Evolutionary conservation across 805 yeast genomes (phyloP).

Genomic region (Wickerhamomyces mucosus): DNA sequence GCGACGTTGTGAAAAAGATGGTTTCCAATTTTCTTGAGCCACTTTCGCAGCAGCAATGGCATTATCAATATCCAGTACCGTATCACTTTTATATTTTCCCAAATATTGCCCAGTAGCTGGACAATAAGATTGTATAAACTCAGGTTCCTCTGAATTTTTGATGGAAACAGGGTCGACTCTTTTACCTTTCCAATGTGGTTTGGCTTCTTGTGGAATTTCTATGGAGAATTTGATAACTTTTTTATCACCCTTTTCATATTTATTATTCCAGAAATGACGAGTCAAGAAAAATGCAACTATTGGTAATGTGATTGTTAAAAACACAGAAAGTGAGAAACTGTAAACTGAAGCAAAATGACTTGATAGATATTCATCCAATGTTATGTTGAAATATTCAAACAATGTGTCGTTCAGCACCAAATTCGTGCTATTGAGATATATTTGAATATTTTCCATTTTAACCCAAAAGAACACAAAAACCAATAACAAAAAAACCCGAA

Average conservation of each 20-base stretch:
- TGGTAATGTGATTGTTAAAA: constrained; percentile 8
- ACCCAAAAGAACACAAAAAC: no score
- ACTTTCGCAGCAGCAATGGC: constrained; percentile 33
- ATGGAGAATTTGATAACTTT: constrained; percentile 36
- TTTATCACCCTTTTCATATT: constrained; percentile 5
- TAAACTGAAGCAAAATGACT: constrained; percentile 6
- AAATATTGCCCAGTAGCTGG: constrained; percentile 93
- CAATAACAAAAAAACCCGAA: no score
- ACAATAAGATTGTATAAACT: constrained; percentile 72
- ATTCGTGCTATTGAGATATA: constrained; percentile 14
- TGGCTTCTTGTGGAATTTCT: constrained; percentile 65
- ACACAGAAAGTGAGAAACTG: constrained; percentile 12
- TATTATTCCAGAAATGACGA: constrained; percentile 7
- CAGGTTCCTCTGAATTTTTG: constrained; percentile 51
- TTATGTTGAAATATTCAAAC: constrained; percentile 12
- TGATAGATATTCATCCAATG: constrained; percentile 12
- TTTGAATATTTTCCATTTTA: constrained; percentile 9
- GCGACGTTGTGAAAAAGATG: constrained; percentile 55
- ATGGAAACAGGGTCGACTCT: constrained; percentile 58
- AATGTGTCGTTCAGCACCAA: constrained; percentile 17
- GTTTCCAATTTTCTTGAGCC: constrained; percentile 26
- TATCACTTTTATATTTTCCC: constrained; percentile 59
- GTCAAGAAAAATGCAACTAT: constrained; percentile 6
- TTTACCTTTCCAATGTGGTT: constrained; percentile 88
- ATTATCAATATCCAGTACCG: constrained; percentile 62